Evolutionary conservation across 2,329 filamentous ascomycete genomes (phyloP).

Genomic region (Hypocrella siamensis): DNA sequence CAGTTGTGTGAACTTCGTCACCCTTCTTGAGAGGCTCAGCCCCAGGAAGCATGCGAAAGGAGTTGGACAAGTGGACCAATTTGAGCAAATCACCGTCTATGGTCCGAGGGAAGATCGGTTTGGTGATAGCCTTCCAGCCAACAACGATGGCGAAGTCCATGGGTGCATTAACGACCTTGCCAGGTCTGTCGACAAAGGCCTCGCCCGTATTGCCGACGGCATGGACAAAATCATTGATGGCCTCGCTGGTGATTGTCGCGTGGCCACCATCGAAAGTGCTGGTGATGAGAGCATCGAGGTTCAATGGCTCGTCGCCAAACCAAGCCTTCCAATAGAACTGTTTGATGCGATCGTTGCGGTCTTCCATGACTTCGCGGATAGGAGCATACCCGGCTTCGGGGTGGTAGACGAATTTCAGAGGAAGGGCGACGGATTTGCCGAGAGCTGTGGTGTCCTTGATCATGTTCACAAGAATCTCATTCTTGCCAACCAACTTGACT

Average conservation of each 20-base stretch:
- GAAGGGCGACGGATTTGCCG: slow-evolving; percentile 65
- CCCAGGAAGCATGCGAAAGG: slow-evolving; percentile 95
- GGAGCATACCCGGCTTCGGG: slow-evolving; percentile 96
- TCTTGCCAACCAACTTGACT: slow-evolving; percentile 57
- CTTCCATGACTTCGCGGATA: slow-evolving; percentile 90
- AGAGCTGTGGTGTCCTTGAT: slow-evolving; percentile 86
- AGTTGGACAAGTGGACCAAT: slow-evolving; percentile 91
- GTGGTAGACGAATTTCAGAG: slow-evolving; percentile 82
- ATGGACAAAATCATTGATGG: slow-evolving; percentile 97
- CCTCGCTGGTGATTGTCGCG: slow-evolving; percentile 74
- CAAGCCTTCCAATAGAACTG: slow-evolving; percentile 98
- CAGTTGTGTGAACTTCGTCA: slow-evolving; percentile 80
- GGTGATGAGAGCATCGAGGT: slow-evolving; percentile 73
- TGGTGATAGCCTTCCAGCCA: slow-evolving; percentile 97
- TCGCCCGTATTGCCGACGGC: slow-evolving; percentile 96
- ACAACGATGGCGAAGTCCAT: slow-evolving; percentile 99
- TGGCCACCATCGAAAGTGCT: slow-evolving; percentile 82
- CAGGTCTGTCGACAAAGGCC: slow-evolving; percentile 88
- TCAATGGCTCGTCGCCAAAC: slow-evolving; percentile 77
- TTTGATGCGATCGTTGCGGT: slow-evolving; percentile 95
- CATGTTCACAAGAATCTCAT: slow-evolving; percentile 76
- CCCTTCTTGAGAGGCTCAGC: slow-evolving; percentile 92
- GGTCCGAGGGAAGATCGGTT: slow-evolving; percentile 92
- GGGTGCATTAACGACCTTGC: slow-evolving; percentile 84
- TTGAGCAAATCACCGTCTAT: slow-evolving; percentile 95